Base-by-base conservation (phyloP, 768 basidiomycete genomes). In the Lepiota brunneoincarnata region DNA sequence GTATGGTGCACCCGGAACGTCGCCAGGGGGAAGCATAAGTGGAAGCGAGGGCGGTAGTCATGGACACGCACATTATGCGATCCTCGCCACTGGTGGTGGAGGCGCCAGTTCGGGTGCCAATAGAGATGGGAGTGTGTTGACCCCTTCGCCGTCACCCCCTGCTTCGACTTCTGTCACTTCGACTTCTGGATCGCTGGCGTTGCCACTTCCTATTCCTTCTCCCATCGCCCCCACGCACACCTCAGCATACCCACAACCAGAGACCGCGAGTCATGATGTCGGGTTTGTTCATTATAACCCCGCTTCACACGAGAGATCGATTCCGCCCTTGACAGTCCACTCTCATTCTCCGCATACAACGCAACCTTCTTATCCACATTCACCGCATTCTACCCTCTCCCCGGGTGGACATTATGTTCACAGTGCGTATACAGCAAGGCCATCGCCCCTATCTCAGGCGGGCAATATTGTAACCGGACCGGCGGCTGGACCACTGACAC, bases 111-210 rank as follows among this genome's bases (percentile, higher is more conserved):
- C 26, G 36, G 43, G n/a, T 41, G 43, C n/a, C 6, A 54, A 35
- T 15, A 37, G 44, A 46, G 48, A 39, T 35, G 53, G 46, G 40
- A 42, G 43, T 20, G 46, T 35, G 20, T 21, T 72, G 57, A 81
- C 79, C 14, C 80, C 83, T 1, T 87, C 86, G 15, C 86, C 87
- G 17, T 86, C 87, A n/a, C 87, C 87, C 15, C 83, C 84, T 4
- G 74, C 80, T 15, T 70, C 72, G 42, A 35, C 34, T 44, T 54
- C 52, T 36, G 14, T 54, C 20, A 36, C 52, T 39, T 54, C 53
- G 18, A 31, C 53, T 48, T 54, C 53, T 54, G 53, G 53, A 54
- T 54, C 53, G 28, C 35, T 54, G 53, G 45, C 20, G 31, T 48
- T 54, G 48, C 39, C 39, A 21, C 45, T 31, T 21, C 24, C 53